Conservation (phyloP, 129 eudicot species). For the Escallonia herrerae region DNA sequence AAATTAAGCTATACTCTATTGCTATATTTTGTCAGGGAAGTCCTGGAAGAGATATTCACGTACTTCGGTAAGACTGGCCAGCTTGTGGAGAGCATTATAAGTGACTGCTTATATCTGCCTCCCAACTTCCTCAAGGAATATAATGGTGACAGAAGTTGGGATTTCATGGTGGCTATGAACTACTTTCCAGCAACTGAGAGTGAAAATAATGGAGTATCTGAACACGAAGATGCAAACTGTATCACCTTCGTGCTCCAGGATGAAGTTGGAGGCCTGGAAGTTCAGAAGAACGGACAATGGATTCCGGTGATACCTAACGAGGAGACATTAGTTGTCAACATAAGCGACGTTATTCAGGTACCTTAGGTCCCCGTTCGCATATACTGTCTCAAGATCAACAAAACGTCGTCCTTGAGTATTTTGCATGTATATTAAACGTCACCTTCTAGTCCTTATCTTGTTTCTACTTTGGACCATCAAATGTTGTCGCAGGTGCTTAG, state of each 20-base stretch:
- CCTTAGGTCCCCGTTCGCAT: too few species aligned
- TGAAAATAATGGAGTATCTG: conserved; percentile 37
- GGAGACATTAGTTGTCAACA: conserved; percentile 52
- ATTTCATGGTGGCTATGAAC: conserved; percentile 36
- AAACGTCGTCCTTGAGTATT: too few species aligned
- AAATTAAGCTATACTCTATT: too few species aligned
- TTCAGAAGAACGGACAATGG: conserved; percentile 43
- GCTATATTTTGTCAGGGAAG: conserved; percentile 16
- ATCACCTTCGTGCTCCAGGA: conserved; percentile 52
- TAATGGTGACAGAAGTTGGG: conserved; percentile 42
- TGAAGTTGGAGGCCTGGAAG: conserved; percentile 57
- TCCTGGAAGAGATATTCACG: conserved; percentile 35
- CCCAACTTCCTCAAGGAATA: conserved; percentile 35
- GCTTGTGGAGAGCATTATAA: conserved; percentile 35
- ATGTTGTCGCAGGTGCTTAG: conserved; percentile 34
- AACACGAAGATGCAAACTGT: conserved; percentile 48
- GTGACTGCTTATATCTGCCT: conserved; percentile 50
- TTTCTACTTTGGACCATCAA: neutral
- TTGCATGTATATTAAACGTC: too few species aligned
- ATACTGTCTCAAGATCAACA: too few species aligned
- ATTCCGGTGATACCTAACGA: conserved; percentile 34
- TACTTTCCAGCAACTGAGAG: conserved; percentile 37
- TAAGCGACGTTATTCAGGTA: conserved; percentile 49
- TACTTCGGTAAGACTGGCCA: conserved; percentile 30
- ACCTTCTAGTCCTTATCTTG: too few species aligned